Conservation (phyloP, 495 filamentous ascomycete species). For the Aspergillus egyptiacus region DNA sequence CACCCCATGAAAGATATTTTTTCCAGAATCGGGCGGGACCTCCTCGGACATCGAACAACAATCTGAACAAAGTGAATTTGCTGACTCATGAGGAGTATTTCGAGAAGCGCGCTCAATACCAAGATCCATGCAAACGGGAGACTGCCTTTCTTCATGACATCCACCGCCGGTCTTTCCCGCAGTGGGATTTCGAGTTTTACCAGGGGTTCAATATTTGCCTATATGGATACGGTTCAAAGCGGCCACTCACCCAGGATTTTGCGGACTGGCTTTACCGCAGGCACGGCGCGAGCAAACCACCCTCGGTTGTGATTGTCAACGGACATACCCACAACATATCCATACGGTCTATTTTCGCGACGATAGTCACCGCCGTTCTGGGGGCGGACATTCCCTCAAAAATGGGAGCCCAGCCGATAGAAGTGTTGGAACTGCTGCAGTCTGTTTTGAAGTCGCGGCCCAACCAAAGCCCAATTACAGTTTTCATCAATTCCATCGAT, state of each 20-base stretch:
- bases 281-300: slow-evolving; percentile 26
- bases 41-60: slow-evolving; percentile 81
- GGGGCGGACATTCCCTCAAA: slow-evolving; percentile 49
- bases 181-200: slow-evolving; percentile 88
- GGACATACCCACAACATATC: slow-evolving; percentile 75
- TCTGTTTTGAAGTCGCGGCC: slow-evolving; percentile 48
- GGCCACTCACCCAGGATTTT: slow-evolving; percentile 67
- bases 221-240: slow-evolving; percentile 89
- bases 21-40: slow-evolving; percentile 80
- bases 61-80: slow-evolving; percentile 63
- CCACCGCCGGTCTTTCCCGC: slow-evolving; percentile 75
- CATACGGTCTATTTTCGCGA: slow-evolving; percentile 71
- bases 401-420: slow-evolving; percentile 55
- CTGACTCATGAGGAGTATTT: slow-evolving; percentile 92
- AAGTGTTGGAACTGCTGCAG: slow-evolving; percentile 60
- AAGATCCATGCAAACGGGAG: slow-evolving; percentile 67
- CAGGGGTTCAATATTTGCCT: slow-evolving; percentile 88
- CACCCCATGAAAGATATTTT: slow-evolving; percentile 87
- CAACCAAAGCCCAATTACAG: slow-evolving; percentile 46
- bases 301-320: slow-evolving; percentile 77
- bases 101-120: slow-evolving; percentile 55
- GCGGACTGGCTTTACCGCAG: slow-evolving; percentile 62
- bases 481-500: slow-evolving; percentile 85
- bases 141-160: slow-evolving; percentile 64
- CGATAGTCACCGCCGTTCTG: slow-evolving; percentile 60